Evolutionary conservation across 192 early-diverging fungal species (phyloP).

Genomic region (Coemansia sp.): DNA sequence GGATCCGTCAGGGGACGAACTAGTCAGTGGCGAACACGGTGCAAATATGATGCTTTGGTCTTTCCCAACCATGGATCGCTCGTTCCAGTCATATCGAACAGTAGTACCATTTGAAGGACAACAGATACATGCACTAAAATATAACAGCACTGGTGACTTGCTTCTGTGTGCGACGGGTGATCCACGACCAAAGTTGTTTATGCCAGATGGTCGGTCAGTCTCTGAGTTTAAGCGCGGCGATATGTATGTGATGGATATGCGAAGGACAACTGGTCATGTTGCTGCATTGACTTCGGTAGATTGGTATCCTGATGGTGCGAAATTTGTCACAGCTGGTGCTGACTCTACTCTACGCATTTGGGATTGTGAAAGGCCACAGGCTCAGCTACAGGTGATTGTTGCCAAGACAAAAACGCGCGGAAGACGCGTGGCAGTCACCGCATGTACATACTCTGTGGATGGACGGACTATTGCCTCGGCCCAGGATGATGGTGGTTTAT

Average conservation of each 20-base stretch:
- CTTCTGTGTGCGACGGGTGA: constrained; percentile 79
- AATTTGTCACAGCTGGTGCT: constrained; percentile 74
- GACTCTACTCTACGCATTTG: constrained; percentile 81
- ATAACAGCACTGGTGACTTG: constrained; percentile 68
- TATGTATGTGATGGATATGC: constrained; percentile 87
- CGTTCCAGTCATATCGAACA: constrained; percentile 72
- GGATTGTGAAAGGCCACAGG: constrained; percentile 70
- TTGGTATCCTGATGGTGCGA: constrained; percentile 76
- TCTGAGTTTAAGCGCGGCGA: constrained; percentile 86
- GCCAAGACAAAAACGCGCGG: constrained; percentile 72
- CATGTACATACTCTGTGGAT: constrained; percentile 69
- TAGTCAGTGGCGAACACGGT: constrained; percentile 80
- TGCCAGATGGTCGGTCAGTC: constrained; percentile 73
- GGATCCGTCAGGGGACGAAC: constrained; percentile 76
- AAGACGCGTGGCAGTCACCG: constrained; percentile 67
- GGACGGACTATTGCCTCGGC: constrained; percentile 56
- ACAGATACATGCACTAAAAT: constrained; percentile 80
- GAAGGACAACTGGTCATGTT: constrained; percentile 83
- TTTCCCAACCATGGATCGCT: constrained; percentile 84
- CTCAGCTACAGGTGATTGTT: constrained; percentile 75
- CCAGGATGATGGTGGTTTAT: constrained; percentile 71
- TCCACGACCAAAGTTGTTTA: constrained; percentile 71
- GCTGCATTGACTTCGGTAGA: constrained; percentile 70
- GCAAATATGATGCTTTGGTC: constrained; percentile 88
- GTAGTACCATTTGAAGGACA: constrained; percentile 79